These are phyloP conservation scores for Leptographium wingfieldii DNA, from an alignment of 2,329 filamentous ascomycete species.

Conservation along the genomic window DNA sequence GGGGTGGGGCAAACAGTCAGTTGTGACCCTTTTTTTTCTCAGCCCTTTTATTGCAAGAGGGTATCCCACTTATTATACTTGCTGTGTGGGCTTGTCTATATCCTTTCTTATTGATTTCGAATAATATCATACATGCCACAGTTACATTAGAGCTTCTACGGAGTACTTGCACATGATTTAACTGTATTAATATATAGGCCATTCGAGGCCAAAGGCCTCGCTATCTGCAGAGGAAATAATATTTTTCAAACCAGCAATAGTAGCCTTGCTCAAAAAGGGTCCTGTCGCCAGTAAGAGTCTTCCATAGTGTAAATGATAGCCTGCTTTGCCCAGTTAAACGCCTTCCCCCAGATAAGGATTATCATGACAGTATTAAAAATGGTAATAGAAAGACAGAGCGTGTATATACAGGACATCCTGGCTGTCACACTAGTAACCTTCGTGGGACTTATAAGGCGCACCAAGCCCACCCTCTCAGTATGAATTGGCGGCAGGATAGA, in stretches of 20 bases:
- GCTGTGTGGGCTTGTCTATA: no score
- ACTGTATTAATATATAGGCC: neutral
- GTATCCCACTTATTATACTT: no score
- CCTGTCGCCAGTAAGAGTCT: neutral
- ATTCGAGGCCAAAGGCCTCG: no score
- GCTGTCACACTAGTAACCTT: neutral
- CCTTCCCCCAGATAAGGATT: neutral
- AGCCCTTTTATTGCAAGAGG: no score
- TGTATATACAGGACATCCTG: constrained; percentile 7
- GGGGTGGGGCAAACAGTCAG: no score
- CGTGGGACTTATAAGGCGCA: constrained; percentile 1
- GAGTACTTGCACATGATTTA: neutral
- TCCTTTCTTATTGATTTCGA: no score
- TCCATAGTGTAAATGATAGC: neutral
- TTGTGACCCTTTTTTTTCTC: no score
- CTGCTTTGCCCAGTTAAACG: neutral
- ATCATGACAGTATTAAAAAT: neutral
- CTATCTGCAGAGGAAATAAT: neutral
- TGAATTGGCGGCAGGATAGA: neutral
- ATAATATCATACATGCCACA: no score
- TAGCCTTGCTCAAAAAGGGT: neutral
- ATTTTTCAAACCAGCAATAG: neutral
- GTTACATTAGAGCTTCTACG: no score
- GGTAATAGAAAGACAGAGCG: neutral
- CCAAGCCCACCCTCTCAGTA: neutral